A percentile compares a stretch with the other conserved stretches of the same genome.
Evolutionary conservation across 257 asterid species (phyloP).

Genomic region (Misopates orontium): DNA sequence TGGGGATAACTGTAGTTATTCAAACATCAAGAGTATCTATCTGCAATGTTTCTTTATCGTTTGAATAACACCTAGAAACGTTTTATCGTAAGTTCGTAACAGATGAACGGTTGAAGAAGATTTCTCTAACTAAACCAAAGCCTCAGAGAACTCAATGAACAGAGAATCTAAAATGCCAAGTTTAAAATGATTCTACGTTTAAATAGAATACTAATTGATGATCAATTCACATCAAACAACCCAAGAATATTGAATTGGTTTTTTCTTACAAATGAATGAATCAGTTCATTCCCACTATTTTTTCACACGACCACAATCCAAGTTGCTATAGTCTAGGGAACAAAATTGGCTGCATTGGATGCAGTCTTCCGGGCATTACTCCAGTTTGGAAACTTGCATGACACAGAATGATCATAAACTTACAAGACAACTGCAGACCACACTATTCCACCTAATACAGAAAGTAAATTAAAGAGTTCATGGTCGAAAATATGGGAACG

Average conservation of each 20-base stretch:
- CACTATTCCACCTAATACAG: conserved; percentile 36
- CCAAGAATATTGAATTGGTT: conserved; percentile 25
- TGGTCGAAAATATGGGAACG: conserved; percentile 34
- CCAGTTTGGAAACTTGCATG: conserved; percentile 23
- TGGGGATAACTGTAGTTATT: too few relatives aligned
- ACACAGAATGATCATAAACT: conserved; percentile 8
- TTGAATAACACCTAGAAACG: too few relatives aligned
- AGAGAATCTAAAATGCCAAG: not conserved
- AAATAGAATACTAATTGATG: conserved; percentile 29
- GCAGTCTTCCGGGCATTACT: conserved; percentile 9
- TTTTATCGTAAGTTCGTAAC: too few relatives aligned
- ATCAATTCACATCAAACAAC: conserved; percentile 31
- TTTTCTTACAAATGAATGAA: conserved; percentile 49
- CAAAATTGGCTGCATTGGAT: conserved; percentile 58
- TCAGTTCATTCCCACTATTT: conserved; percentile 29
- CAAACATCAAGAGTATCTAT: too few relatives aligned
- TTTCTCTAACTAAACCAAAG: too few relatives aligned
- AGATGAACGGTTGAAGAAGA: too few relatives aligned
- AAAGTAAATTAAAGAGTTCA: conserved; percentile 22
- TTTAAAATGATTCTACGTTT: not conserved
- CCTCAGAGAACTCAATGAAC: too few relatives aligned
- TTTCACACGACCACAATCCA: conserved; percentile 30
- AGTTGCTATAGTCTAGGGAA: conserved; percentile 41
- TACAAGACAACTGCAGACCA: conserved; percentile 44
- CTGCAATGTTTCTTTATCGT: too few relatives aligned